A percentile compares a stretch with the other conserved stretches of the same genome.
phyloP scores from a whole-genome alignment of 1,139 yeast genomes.

The Spathaspora sp. region DNA sequence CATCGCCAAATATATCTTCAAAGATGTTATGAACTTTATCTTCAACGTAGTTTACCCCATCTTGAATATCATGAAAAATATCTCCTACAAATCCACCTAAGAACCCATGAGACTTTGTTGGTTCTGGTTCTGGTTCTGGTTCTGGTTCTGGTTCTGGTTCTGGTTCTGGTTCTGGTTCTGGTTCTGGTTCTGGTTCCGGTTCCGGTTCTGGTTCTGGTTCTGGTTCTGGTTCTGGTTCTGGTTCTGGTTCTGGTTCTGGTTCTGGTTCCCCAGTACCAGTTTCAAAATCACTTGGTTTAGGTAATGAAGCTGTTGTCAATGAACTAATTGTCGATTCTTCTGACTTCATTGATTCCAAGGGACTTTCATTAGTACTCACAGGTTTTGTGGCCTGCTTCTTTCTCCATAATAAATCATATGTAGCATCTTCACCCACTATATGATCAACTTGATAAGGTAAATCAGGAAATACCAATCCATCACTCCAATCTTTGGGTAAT shows the following conservation, averaged over 20 bases:
- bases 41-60: conserved; percentile 16
- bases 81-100: conserved; percentile 24
- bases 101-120: no score
- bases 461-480: conserved; percentile 54
- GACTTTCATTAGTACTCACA: conserved; percentile 22
- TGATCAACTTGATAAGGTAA: conserved; percentile 51
- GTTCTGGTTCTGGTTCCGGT: not conserved
- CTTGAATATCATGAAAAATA: conserved; percentile 30
- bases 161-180: not conserved
- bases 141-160: not conserved
- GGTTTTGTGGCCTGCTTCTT: conserved; percentile 12
- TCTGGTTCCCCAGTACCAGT: conserved; percentile 5
- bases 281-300: conserved; percentile 37
- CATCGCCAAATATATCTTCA: conserved; percentile 13
- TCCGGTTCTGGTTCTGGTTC: conserved; percentile 2
- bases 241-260: not conserved
- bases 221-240: not conserved
- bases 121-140: not conserved
- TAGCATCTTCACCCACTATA: conserved; percentile 42
- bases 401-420: conserved; percentile 52
- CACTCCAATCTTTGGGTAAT: conserved; percentile 56
- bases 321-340: conserved; percentile 26
- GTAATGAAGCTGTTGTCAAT: conserved; percentile 24
- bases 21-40: conserved; percentile 18
- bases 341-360: conserved; percentile 25